Conservation (phyloP, 176 grass and related monocot genomes). For the Aegilops sharonensis region DNA sequence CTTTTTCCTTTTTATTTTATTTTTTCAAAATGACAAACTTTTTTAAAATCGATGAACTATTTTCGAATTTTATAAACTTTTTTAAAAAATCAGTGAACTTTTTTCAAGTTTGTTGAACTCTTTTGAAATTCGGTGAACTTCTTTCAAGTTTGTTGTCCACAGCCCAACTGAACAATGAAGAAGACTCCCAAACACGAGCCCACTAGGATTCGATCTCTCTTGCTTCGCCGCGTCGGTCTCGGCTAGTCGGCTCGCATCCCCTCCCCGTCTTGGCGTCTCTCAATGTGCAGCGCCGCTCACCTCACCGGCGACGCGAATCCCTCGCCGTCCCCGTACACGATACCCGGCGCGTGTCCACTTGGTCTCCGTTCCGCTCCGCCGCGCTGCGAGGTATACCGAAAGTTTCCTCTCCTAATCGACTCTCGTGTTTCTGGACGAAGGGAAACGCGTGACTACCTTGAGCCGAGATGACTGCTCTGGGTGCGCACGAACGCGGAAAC, state of each 20-base stretch:
- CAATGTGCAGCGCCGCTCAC: neutral
- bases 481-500: neutral
- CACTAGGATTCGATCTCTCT: neutral
- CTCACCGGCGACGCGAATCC: neutral
- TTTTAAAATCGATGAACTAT: no score
- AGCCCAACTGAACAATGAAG: neutral
- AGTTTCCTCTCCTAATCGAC: neutral
- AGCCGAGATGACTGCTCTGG: neutral
- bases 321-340: neutral
- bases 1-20: no score
- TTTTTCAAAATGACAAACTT: no score
- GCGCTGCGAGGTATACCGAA: neutral
- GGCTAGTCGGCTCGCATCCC: neutral
- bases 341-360: neutral
- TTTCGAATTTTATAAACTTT: no score
- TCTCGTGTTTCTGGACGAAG: neutral
- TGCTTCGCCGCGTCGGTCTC: neutral
- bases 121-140: no score
- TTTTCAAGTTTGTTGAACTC: no score
- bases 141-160: no score
- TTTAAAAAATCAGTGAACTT: no score
- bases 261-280: neutral
- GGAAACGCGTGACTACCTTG: neutral
- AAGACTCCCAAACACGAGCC: neutral
- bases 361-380: neutral